Conservation (phyloP, 164 flowering plant species). For the Buxus sempervirens region DNA sequence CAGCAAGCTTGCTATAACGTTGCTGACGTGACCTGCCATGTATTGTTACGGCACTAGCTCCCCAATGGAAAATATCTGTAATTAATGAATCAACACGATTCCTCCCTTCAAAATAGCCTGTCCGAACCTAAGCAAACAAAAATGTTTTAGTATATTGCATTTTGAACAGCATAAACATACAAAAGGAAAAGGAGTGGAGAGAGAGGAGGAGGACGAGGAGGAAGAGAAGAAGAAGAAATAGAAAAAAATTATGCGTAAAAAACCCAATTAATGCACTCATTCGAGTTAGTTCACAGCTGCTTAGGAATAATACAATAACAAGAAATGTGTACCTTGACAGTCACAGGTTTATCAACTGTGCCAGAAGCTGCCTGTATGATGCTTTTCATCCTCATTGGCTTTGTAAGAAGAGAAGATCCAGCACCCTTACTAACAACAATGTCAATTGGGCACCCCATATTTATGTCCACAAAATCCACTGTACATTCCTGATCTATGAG, state of each 20-base stretch:
- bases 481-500: conserved; percentile 78
- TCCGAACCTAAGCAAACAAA: conserved; percentile 63
- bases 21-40: conserved; percentile 98
- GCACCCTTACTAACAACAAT: conserved; percentile 93
- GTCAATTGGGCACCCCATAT: conserved; percentile 99
- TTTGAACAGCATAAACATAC: not conserved
- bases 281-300: not conserved
- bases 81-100: conserved; percentile 84
- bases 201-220: not conserved
- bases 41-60: conserved; percentile 84
- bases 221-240: not conserved
- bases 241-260: not conserved
- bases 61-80: conserved; percentile 77
- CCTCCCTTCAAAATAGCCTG: conserved; percentile 84
- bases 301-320: not conserved
- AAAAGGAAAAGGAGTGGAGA: not conserved
- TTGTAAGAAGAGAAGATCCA: conserved; percentile 89
- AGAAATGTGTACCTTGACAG: conserved; percentile 63
- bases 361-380: conserved; percentile 67
- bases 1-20: conserved; percentile 92
- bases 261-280: not conserved
- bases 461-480: conserved; percentile 93
- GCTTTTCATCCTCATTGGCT: conserved; percentile 83
- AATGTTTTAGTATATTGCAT: not conserved
- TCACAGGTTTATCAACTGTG: conserved; percentile 65